These are phyloP conservation scores for Entophlyctis luteolus DNA, from an alignment of 192 early-diverging fungal species.

Conservation along the genomic window DNA sequence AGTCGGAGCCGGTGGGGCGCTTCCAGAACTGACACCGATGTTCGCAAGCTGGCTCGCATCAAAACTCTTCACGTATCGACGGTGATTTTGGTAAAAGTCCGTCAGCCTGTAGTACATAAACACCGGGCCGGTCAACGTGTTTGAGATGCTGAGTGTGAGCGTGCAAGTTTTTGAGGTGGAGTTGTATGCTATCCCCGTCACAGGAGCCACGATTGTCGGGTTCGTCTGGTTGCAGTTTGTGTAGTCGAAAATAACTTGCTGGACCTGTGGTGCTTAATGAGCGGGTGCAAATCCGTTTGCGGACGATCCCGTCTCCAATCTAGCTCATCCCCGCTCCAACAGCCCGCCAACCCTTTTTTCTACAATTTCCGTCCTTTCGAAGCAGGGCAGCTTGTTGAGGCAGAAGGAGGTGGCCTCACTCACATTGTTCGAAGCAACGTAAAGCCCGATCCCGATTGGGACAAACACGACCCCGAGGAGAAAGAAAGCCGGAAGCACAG, in stretches of 20 bases:
- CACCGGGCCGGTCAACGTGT: constrained; percentile 68
- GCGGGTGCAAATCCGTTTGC: too few relatives aligned
- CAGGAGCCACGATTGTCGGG: constrained; percentile 9
- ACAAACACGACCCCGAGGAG: constrained; percentile 91
- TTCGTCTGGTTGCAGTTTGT: constrained; percentile 63
- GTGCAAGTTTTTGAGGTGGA: constrained; percentile 55
- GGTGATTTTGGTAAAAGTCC: constrained; percentile 99
- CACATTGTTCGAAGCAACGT: constrained; percentile 82
- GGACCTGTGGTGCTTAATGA: too few relatives aligned
- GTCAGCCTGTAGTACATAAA: constrained; percentile 94
- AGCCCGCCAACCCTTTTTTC: too few relatives aligned
- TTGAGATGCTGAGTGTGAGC: constrained; percentile 64
- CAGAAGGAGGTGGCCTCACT: too few relatives aligned
- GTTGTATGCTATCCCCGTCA: constrained; percentile 33
- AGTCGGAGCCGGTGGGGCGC: constrained; percentile 3
- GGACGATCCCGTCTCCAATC: too few relatives aligned
- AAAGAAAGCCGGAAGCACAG: constrained; percentile 93
- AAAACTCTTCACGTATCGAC: constrained; percentile 89
- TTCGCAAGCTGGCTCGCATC: constrained; percentile 70
- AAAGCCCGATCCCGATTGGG: constrained; percentile 86
- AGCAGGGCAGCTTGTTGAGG: too few relatives aligned
- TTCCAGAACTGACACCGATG: background rate
- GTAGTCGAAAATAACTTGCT: constrained; percentile 91
- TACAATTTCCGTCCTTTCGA: too few relatives aligned
- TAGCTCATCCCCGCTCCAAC: too few relatives aligned